phyloP scores from a whole-genome alignment of 192 early-diverging fungal species.

The Coemansia biformis region DNA sequence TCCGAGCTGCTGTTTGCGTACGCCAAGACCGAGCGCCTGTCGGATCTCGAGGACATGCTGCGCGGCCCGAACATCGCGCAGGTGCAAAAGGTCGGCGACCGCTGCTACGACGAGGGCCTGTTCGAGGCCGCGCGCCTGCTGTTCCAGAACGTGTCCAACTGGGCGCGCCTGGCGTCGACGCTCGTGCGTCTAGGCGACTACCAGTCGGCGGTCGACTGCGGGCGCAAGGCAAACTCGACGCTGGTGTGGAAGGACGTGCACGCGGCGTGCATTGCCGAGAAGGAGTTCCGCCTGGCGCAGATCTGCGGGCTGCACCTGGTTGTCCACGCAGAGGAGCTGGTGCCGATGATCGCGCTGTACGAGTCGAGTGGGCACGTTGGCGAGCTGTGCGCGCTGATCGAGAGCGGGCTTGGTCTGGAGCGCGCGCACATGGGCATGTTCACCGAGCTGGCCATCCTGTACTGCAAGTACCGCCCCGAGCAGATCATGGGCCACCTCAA shows the following conservation, averaged over 20 bases:
- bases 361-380: slow-evolving; percentile 85
- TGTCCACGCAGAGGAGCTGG: slow-evolving; percentile 96
- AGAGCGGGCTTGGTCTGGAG: slow-evolving; percentile 92
- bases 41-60: slow-evolving; percentile 94
- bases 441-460: slow-evolving; percentile 95
- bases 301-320: slow-evolving; percentile 96
- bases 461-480: slow-evolving; percentile 93
- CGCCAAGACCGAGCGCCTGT: slow-evolving; percentile 87
- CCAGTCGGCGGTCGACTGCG: slow-evolving; percentile 95
- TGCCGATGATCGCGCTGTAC: slow-evolving; percentile 80
- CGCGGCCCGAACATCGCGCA: slow-evolving; percentile 90
- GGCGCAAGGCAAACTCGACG: slow-evolving; percentile 96
- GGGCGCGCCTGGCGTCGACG: slow-evolving; percentile 93
- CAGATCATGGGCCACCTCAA: slow-evolving; percentile 97
- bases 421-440: slow-evolving; percentile 99
- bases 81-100: slow-evolving; percentile 88
- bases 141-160: slow-evolving; percentile 95
- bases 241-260: slow-evolving; percentile 99
- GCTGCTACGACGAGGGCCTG: slow-evolving; percentile 87
- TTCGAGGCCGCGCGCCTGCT: slow-evolving; percentile 92
- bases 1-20: slow-evolving; percentile 93
- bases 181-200: slow-evolving; percentile 93
- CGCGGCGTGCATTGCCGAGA: slow-evolving; percentile 87
- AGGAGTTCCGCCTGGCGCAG: slow-evolving; percentile 95
- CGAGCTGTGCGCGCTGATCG: slow-evolving; percentile 84